Base-by-base conservation (phyloP, 2,329 filamentous ascomycete genomes). In the Venturia effusa region DNA sequence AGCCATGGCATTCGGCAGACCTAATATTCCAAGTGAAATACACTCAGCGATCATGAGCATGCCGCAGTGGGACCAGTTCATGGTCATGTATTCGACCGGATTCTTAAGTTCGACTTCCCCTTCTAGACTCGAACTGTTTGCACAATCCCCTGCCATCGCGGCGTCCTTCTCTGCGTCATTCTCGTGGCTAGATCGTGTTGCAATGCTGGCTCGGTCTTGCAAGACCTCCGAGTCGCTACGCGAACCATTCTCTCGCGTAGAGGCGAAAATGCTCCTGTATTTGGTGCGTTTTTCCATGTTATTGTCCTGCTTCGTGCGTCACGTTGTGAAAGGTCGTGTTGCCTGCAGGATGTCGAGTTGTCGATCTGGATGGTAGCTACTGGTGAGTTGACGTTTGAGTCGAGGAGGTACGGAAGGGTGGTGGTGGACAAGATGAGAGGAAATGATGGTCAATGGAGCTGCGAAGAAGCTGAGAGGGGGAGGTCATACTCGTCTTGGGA, bases 41-140 rank as follows among this genome's bases (percentile, higher is more conserved):
- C 81, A 84, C 69, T 84, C 83, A n/a, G 82, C 83, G 43, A 84
- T 78, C 79, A 84, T 84, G 65, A 84, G 73, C 67, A 78, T 68
- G 65, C 75, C 75, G 60, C 74, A 75, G 70, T 80, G 76, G 75
- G 74, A 77, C 81, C 80, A 83, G 64, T 74, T 74, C 73, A 81
- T 75, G 0, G 78, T 78, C 67, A 79, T 79, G 69, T 81, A 83
- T 66, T 83, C 77, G 11, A 62, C 61, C 24, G 30, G 48, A n/a
- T 55, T 34, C 59, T 57, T 17, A 19, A 24, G 13, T 19, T 40
- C 24, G n/a, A 60, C 24, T 24, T 43, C 59, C 27, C 59, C 59
- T 7, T 60, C 34, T n/a, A n/a, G 37, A 2, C 15, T 27, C 19
- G 27, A 34, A 19, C 51, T 57, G 22, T 2, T 19, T 5, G 11